Percentiles rank a stretch among this genome's conserved stretches.
phyloP scores from a whole-genome alignment of 2,329 filamentous ascomycete species.

The Pezicula rhizophila region DNA sequence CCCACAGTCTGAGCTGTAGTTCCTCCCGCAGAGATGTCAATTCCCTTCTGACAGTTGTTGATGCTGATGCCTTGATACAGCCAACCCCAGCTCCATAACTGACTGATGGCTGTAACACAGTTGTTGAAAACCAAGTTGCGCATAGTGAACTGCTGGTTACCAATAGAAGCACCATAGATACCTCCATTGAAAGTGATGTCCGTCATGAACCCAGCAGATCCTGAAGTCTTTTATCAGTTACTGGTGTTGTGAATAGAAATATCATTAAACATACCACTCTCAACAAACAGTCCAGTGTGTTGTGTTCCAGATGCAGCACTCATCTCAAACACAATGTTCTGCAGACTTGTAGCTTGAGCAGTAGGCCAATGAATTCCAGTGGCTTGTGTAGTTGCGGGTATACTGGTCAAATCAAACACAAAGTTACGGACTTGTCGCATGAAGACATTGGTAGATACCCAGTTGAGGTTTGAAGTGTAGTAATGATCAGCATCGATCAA shows the following conservation, averaged over 20 bases:
- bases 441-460: conserved; percentile 67
- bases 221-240: conserved; percentile 24
- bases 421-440: conserved; percentile 61
- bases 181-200: conserved; percentile 58
- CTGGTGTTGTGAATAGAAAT: conserved; percentile 28
- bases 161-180: conserved; percentile 51
- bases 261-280: conserved; percentile 41
- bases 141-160: conserved; percentile 61
- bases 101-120: conserved; percentile 48
- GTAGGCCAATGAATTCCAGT: conserved; percentile 47
- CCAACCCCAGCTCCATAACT: conserved; percentile 58
- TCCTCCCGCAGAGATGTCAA: conserved; percentile 43
- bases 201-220: conserved; percentile 53
- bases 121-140: conserved; percentile 43
- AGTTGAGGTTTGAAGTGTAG: conserved; percentile 59
- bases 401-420: conserved; percentile 46
- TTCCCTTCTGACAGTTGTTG: conserved; percentile 44
- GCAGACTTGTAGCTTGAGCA: conserved; percentile 51
- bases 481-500: conserved; percentile 87
- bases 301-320: conserved; percentile 36
- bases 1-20: conserved; percentile 41
- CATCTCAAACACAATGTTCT: conserved; percentile 57
- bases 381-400: conserved; percentile 20
- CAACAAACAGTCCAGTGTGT: conserved; percentile 51
- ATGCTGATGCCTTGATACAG: conserved; percentile 45